Percentiles rank a stretch among this genome's conserved stretches.
Conservation (phyloP, 495 filamentous ascomycete species). For the Aspergillus haitiensis region DNA sequence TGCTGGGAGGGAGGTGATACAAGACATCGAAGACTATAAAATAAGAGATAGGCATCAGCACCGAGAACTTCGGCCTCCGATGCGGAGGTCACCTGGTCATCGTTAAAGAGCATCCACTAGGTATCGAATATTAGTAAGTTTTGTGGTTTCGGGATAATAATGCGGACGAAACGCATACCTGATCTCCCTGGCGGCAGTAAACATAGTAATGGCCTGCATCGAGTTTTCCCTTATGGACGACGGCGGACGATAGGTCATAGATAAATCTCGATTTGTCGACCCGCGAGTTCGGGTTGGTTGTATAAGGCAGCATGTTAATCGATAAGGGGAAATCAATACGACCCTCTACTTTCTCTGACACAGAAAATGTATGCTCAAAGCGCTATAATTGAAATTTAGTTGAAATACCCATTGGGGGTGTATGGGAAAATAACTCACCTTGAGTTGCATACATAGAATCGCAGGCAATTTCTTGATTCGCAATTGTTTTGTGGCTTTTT, state of each 20-base stretch:
- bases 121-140: constrained; percentile 20
- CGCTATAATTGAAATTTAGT: constrained; percentile 49
- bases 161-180: constrained; percentile 50
- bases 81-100: constrained; percentile 81
- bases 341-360: constrained; percentile 75
- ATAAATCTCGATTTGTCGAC: constrained; percentile 55
- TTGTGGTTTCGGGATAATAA: constrained; percentile 1
- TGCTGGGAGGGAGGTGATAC: constrained; percentile 19
- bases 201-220: constrained; percentile 87
- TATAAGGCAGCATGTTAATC: constrained; percentile 86
- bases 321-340: constrained; percentile 80
- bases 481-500: constrained; percentile 76
- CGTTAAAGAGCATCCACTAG: constrained; percentile 90
- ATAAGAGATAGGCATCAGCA: constrained; percentile 81
- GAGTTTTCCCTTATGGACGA: constrained; percentile 81
- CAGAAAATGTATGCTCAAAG: constrained; percentile 71
- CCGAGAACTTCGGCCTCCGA: constrained; percentile 75
- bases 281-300: constrained; percentile 54
- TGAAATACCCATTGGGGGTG: constrained; percentile 2
- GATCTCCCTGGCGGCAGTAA: constrained; percentile 77
- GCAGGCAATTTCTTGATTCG: constrained; percentile 77
- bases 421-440: constrained; percentile 52
- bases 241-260: constrained; percentile 81
- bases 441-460: constrained; percentile 87
- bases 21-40: constrained; percentile 74